Conservation (phyloP, 2,329 filamentous ascomycete genomes). For the Fusarium stilboides region DNA sequence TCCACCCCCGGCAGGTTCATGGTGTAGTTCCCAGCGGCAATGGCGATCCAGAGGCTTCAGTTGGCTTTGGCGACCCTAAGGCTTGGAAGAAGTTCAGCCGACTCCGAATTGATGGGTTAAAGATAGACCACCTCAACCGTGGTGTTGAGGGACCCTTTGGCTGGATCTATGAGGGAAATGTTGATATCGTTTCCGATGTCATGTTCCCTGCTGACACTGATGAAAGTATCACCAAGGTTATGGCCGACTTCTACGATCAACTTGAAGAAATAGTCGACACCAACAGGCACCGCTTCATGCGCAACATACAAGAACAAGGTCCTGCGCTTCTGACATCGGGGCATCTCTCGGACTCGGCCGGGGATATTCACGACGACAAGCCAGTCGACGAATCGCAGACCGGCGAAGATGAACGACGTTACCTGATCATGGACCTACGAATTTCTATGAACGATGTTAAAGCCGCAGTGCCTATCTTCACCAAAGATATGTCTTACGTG, state of each 20-base stretch:
- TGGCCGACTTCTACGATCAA: conserved; percentile 97
- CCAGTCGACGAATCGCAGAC: conserved; percentile 20
- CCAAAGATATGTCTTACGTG: conserved; percentile 90
- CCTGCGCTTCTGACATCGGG: conserved; percentile 52
- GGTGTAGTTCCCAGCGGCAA: conserved; percentile 74
- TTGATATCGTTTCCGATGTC: conserved; percentile 96
- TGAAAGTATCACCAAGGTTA: conserved; percentile 91
- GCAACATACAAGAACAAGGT: conserved; percentile 58
- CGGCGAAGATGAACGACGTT: conserved; percentile 77
- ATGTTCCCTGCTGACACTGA: conserved; percentile 93
- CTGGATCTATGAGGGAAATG: conserved; percentile 97
- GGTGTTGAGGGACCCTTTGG: conserved; percentile 94
- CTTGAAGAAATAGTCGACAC: conserved; percentile 92
- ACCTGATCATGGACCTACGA: conserved; percentile 93
- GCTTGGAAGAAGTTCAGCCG: conserved; percentile 97
- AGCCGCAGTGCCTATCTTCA: conserved; percentile 93
- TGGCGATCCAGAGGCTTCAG: conserved; percentile 66
- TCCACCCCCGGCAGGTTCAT: conserved; percentile 93
- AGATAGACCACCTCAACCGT: conserved; percentile 95
- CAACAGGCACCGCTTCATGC: conserved; percentile 76
- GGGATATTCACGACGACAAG: conserved; percentile 28
- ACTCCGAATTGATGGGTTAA: conserved; percentile 91
- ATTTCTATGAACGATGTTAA: conserved; percentile 96
- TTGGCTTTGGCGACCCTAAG: conserved; percentile 73
- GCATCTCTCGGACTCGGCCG: conserved; percentile 53